phyloP scores from a whole-genome alignment of 2,329 filamentous ascomycete species.

The Tolypocladium inflatum region DNA sequence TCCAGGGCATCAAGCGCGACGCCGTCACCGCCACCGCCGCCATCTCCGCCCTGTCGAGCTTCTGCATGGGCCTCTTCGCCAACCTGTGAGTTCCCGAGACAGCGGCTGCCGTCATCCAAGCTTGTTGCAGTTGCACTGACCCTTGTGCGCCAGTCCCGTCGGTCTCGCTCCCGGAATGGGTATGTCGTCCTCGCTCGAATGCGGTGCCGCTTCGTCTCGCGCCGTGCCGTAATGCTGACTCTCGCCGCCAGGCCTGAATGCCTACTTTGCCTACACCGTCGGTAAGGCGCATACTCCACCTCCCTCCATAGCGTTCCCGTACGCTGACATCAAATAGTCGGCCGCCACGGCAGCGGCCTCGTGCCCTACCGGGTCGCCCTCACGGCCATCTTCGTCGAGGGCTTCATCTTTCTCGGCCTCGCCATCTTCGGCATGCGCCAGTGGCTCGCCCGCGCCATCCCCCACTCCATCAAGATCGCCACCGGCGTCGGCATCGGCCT shows the following conservation, averaged over 20 bases:
- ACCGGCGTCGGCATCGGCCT: conserved; percentile 80
- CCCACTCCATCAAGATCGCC: conserved; percentile 76
- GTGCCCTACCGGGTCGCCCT: conserved; percentile 69
- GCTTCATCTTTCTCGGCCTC: conserved; percentile 73
- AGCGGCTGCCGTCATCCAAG: neutral
- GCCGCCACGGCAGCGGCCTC: conserved; percentile 61
- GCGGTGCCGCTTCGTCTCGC: neutral
- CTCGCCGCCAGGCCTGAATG: conserved; percentile 51
- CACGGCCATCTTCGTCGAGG: conserved; percentile 83
- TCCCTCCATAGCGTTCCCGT: neutral
- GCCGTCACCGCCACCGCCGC: conserved; percentile 78
- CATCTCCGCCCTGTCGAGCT: conserved; percentile 69
- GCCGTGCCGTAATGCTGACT: conserved; percentile 1
- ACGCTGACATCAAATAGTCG: conserved; percentile 37
- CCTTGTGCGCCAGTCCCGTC: conserved; percentile 16
- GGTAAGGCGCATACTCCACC: conserved; percentile 17
- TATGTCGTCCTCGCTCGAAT: conserved; percentile 8
- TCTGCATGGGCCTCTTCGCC: conserved; percentile 74
- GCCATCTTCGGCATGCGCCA: conserved; percentile 75
- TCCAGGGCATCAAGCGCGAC: conserved; percentile 59
- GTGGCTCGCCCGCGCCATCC: conserved; percentile 79
- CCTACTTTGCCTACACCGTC: conserved; percentile 71
- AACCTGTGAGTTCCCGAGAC: conserved; percentile 46
- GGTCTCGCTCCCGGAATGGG: conserved; percentile 34
- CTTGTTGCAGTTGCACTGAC: neutral